These are phyloP conservation scores for Cyberlindnera euphorbiiphila DNA, from an alignment of 805 yeast genomes.

Conservation along the genomic window DNA sequence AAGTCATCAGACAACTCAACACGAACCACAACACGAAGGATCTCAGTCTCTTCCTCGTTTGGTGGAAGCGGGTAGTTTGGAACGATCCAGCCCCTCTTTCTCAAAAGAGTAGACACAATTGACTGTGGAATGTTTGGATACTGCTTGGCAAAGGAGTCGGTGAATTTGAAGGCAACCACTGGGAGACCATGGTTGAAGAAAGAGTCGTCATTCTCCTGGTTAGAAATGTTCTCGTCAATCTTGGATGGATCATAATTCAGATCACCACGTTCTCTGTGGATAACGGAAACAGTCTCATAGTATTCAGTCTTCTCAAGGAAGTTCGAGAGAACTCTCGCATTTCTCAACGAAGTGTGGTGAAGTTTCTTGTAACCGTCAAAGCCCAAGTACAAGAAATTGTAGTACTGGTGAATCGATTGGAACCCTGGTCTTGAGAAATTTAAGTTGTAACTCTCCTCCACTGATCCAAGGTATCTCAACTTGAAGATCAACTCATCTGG, in stretches of 20 bases:
- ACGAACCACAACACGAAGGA: constrained; percentile 81
- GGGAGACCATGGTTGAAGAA: constrained; percentile 76
- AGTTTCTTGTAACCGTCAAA: constrained; percentile 61
- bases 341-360: constrained; percentile 60
- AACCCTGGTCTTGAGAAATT: constrained; percentile 92
- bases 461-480: constrained; percentile 80
- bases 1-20: constrained; percentile 59
- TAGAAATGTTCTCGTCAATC: constrained; percentile 27
- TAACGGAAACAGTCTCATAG: constrained; percentile 71
- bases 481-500: constrained; percentile 75
- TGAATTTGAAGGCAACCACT: constrained; percentile 80
- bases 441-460: constrained; percentile 80
- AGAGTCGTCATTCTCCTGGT: constrained; percentile 35
- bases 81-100: constrained; percentile 81
- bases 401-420: constrained; percentile 87
- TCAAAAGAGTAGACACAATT: constrained; percentile 63
- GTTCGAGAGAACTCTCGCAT: constrained; percentile 63
- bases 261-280: constrained; percentile 57
- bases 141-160: constrained; percentile 47
- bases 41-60: constrained; percentile 54
- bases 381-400: constrained; percentile 70
- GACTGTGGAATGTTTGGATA: constrained; percentile 85
- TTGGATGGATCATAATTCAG: constrained; percentile 21
- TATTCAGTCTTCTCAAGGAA: constrained; percentile 61
- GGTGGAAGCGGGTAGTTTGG: constrained; percentile 85